Evolutionary conservation across 2,329 filamentous ascomycete species (phyloP), one percentile per base, ranked within the genome.

Genomic region (Ceratocystis colombiana): DNA sequence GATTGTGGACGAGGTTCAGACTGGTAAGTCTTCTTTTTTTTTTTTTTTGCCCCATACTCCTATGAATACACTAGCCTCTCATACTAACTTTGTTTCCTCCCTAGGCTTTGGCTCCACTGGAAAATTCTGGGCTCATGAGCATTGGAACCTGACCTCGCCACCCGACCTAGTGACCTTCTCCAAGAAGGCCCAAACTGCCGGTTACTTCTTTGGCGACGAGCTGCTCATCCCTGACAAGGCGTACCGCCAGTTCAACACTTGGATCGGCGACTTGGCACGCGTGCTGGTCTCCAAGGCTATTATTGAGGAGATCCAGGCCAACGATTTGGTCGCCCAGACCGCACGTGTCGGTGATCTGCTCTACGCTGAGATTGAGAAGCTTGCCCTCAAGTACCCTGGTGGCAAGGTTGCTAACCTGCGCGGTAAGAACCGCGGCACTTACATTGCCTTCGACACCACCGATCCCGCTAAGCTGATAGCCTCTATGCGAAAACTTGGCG

Each of bases 171-270:
- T 96, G 57, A 96, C 91, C 67, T 96, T 96, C 79, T 89, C 85
- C 73, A 96, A 96, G 82, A 96, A 96, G 82, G 92, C 91, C 2
- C 91, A 96, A 78, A 89, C 91, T 1, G 91, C 92, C 5, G 91
- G 91, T 44, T 96, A 93, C 82, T 96, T 94, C 82, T 96, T 86
- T 74, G 88, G 88, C 68, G 87, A 94, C 80, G 82, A 84, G 8
- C 85, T 84, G 53, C 82, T 96, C 71, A 82, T 89, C 12, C 91
- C 91, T 69, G 96, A 96, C 80, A 92, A 92, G 82, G 88, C 92
- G 5, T 96, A 96, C 81, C 87, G 91, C 69, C 91, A 96, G 78
- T 96, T 96, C 82, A 96, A 96, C 82, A 96, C 90, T 62, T 96
- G 91, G 91, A 95, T 96, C 88, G 91, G 91, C 72, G 91, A 96